Evolutionary conservation across 345 rosid species (phyloP).

Genomic region (Linum trigynum): DNA sequence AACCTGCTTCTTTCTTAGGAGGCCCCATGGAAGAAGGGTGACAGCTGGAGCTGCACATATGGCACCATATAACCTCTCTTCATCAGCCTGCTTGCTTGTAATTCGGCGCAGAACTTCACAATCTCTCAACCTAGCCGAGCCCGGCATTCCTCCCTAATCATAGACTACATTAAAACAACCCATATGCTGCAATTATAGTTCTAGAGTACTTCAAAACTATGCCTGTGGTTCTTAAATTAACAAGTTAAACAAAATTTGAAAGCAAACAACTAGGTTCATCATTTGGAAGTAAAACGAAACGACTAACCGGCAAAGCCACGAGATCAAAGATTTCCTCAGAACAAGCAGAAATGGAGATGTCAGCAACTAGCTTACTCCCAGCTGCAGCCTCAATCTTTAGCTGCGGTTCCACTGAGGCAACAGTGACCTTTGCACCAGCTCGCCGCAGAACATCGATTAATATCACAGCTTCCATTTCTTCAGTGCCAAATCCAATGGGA

Average conservation of each 20-base stretch:
- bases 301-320: constrained; percentile 80
- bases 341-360: constrained; percentile 56
- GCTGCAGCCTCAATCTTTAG: constrained; percentile 71
- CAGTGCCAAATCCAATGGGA: constrained; percentile 83
- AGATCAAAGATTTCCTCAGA: constrained; percentile 60
- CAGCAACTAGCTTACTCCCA: constrained; percentile 70
- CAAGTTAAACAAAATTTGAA: neutral
- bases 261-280: neutral
- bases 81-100: constrained; percentile 66
- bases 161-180: neutral
- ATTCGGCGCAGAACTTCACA: constrained; percentile 53
- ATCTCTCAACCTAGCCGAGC: constrained; percentile 79
- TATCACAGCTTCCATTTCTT: constrained; percentile 92
- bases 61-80: constrained; percentile 70
- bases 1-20: constrained; percentile 67
- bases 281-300: neutral
- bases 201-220: neutral
- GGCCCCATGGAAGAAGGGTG: constrained; percentile 96
- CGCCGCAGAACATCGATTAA: constrained; percentile 64
- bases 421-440: constrained; percentile 80
- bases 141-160: constrained; percentile 95
- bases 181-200: too few relatives aligned
- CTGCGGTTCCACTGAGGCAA: constrained; percentile 84
- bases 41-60: constrained; percentile 92
- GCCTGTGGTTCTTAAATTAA: neutral